Percentiles rank a stretch among this genome's conserved stretches.
These are phyloP conservation scores for Magnaporthales sp. DNA, from an alignment of 2,329 filamentous ascomycete species.

Conservation along the genomic window DNA sequence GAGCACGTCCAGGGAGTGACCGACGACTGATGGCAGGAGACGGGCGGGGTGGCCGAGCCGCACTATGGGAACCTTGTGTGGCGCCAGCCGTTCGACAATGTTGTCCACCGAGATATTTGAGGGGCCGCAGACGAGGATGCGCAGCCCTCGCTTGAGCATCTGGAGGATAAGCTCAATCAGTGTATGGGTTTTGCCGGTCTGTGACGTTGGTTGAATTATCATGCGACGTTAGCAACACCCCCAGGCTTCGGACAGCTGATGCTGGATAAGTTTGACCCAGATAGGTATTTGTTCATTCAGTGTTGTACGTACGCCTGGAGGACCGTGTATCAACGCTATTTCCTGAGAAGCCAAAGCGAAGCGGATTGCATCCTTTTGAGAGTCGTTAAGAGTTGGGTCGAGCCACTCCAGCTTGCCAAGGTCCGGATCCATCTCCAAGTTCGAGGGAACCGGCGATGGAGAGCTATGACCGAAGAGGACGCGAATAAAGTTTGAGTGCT, in stretches of 20 bases:
- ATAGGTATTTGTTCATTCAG: background rate
- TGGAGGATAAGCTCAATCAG: slow-evolving; percentile 94
- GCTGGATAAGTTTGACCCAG: background rate
- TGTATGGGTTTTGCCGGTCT: slow-evolving; percentile 94
- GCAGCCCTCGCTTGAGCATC: slow-evolving; percentile 61
- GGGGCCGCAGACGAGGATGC: slow-evolving; percentile 88
- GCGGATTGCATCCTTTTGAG: slow-evolving; percentile 60
- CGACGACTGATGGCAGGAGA: slow-evolving; percentile 76
- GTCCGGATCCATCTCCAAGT: slow-evolving; percentile 31
- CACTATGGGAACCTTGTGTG: slow-evolving; percentile 78
- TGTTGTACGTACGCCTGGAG: slow-evolving; percentile 57
- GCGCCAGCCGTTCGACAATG: slow-evolving; percentile 83
- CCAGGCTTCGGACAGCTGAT: background rate
- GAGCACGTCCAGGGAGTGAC: slow-evolving; percentile 83
- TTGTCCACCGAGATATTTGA: slow-evolving; percentile 98
- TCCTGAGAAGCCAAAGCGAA: slow-evolving; percentile 79
- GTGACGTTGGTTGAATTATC: slow-evolving; percentile 3
- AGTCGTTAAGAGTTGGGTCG: slow-evolving; percentile 53
- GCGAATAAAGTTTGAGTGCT: slow-evolving; percentile 51
- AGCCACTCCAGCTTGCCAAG: slow-evolving; percentile 47
- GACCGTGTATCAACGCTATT: slow-evolving; percentile 85
- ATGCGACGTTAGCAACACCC: slow-evolving; percentile 7
- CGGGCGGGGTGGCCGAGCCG: slow-evolving; percentile 89
- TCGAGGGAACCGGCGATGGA: slow-evolving; percentile 36
- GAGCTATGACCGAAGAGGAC: slow-evolving; percentile 53